Base-by-base conservation (phyloP, 1,139 yeast species). In the Yamadazyma jaroonii region DNA sequence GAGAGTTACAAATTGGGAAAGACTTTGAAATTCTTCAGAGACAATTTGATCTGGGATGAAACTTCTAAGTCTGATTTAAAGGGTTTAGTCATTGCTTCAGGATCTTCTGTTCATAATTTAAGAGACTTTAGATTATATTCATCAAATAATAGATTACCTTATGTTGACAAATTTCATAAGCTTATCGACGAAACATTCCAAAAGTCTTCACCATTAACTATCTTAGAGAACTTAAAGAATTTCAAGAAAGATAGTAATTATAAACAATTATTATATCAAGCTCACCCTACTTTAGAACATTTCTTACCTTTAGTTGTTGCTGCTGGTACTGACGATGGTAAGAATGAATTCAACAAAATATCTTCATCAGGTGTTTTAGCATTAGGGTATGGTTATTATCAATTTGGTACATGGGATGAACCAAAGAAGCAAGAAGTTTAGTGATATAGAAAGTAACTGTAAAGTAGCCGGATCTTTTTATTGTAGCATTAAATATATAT, bases 271-370 rank as follows among this genome's bases (percentile, higher is more conserved):
- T 63, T 80, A 35, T 56, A 57, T 32, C 52, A 57, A 25, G 83
- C 92, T 0, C 94, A 85, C 57, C 94, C 94, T 6, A 77, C 88
- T 0, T 62, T 79, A 34, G 94, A 85, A 45, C 95, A 85, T 56
- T 76, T 84, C 42, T 59, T 79, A 47, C 94, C 95, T 0, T 52
- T 82, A 3, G 77, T 80, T 24, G 86, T 80, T 31, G 89, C 82
- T 2, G 68, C 79, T 9, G 92, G 90, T 10, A 70, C 82, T 14
- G 68, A 77, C 11, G 48, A 49, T 33, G 60, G 61, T 3, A 45
- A 54, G 4, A 41, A 47, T n/a, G 62, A 65, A 1, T 70, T 70
- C 12, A 61, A 63, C 38, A 77, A 74, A 43, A 39, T 81, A 21
- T 80, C 77, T 52, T 64, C 68, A 32, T 65, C 54, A 21, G 74